These are phyloP conservation scores for Tolypocladium ovalisporum DNA, from an alignment of 2,329 filamentous ascomycete species.

Conservation along the genomic window DNA sequence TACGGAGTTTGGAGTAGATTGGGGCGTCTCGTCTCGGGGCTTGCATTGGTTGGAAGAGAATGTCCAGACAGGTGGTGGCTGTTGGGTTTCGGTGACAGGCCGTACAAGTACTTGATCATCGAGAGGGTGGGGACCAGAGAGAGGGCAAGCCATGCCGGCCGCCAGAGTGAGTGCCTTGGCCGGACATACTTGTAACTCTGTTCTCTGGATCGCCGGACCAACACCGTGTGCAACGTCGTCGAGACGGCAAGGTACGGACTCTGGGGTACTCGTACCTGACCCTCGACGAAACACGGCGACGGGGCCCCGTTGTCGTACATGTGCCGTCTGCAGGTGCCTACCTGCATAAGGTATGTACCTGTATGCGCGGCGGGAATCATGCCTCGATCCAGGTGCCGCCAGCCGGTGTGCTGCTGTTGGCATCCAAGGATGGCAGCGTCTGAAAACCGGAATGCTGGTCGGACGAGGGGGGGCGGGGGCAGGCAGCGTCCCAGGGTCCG, in stretches of 20 bases:
- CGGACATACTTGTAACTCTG: background rate
- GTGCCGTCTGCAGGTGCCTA: background rate
- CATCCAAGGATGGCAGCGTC: background rate
- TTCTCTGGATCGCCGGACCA: background rate
- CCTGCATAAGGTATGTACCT: background rate
- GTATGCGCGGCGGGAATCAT: slow-evolving; percentile 1
- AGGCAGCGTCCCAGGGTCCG: too few species aligned
- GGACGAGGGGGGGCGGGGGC: background rate
- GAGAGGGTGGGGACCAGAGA: background rate
- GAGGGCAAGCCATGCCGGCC: background rate
- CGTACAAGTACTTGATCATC: background rate
- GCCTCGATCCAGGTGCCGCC: background rate
- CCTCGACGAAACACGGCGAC: background rate
- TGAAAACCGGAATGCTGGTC: background rate
- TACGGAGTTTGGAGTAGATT: background rate
- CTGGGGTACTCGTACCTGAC: too few species aligned
- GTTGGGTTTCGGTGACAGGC: background rate
- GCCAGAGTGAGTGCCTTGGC: background rate
- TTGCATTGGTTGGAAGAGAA: background rate
- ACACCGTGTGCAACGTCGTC: background rate
- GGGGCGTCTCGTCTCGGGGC: background rate
- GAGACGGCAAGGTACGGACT: background rate
- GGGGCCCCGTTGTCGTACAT: background rate
- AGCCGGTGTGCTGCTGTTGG: background rate
- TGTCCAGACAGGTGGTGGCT: background rate